phyloP scores from a whole-genome alignment of 1,139 yeast species.

The Suhomyces wounanorum region DNA sequence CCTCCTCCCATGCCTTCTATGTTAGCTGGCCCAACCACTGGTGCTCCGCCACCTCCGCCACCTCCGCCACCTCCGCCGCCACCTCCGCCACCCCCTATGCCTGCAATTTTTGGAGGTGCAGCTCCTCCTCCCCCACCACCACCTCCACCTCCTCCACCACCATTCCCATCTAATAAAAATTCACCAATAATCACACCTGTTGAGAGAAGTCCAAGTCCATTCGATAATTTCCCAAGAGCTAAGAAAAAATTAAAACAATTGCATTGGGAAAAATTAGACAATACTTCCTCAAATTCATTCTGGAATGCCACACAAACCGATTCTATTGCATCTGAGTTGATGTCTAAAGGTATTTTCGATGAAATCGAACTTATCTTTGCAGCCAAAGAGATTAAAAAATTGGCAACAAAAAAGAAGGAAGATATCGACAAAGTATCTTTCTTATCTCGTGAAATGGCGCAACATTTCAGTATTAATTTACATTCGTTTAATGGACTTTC shows the following conservation, averaged over 20 bases:
- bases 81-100: conserved; percentile 14
- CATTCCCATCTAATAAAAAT: conserved; percentile 18
- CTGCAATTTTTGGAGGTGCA: conserved; percentile 7
- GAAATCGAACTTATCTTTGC: conserved; percentile 77
- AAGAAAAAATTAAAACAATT: conserved; percentile 76
- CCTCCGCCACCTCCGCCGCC: no score
- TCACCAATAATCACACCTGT: conserved; percentile 14
- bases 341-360: conserved; percentile 70
- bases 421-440: conserved; percentile 57
- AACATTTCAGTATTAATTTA: conserved; percentile 76
- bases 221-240: conserved; percentile 70
- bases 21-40: conserved; percentile 20
- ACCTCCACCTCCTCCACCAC: conserved; percentile 27
- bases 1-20: conserved; percentile 16
- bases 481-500: conserved; percentile 57
- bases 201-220: conserved; percentile 32
- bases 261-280: conserved; percentile 81
- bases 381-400: conserved; percentile 69
- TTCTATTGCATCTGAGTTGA: conserved; percentile 57
- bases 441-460: conserved; percentile 70
- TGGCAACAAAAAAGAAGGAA: conserved; percentile 50
- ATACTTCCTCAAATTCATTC: conserved; percentile 58
- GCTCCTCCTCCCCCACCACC: conserved; percentile 22
- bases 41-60: conserved; percentile 15
- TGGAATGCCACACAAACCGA: conserved; percentile 52